These are phyloP conservation scores for Linum lewisii DNA, from an alignment of 345 rosid genomes.

Conservation along the genomic window DNA sequence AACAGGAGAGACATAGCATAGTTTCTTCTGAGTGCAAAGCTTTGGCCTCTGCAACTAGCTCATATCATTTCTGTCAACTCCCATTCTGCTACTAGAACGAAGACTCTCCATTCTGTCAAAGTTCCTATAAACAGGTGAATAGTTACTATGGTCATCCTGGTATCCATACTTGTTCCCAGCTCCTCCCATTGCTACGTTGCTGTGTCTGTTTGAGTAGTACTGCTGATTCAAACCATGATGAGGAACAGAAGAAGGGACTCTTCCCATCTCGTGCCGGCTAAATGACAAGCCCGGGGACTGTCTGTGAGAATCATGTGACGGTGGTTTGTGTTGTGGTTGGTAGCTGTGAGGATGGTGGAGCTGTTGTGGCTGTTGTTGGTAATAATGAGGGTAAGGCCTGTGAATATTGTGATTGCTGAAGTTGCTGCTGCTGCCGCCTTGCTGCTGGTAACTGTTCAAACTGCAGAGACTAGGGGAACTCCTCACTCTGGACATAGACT, in stretches of 20 bases:
- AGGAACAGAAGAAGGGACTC: conserved; percentile 11
- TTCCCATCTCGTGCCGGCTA: conserved; percentile 17
- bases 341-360: conserved; percentile 15
- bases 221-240: conserved; percentile 12
- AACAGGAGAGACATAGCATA: not conserved
- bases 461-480: conserved; percentile 63
- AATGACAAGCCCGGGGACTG: not conserved
- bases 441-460: conserved; percentile 17
- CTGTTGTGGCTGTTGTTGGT: conserved; percentile 17
- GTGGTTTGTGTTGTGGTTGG: conserved; percentile 24
- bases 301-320: conserved; percentile 22
- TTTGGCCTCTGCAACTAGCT: too few species aligned
- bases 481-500: conserved; percentile 46
- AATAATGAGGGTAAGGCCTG: conserved; percentile 23
- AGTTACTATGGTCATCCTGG: conserved; percentile 21
- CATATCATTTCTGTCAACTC: not conserved
- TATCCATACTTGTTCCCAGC: conserved; percentile 22
- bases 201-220: conserved; percentile 9
- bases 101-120: conserved; percentile 37
- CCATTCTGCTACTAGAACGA: conserved; percentile 33
- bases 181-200: conserved; percentile 22
- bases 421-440: conserved; percentile 6
- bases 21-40: not conserved
- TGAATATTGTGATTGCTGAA: conserved; percentile 20
- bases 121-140: conserved; percentile 13